phyloP scores from a whole-genome alignment of 768 basidiomycete species.

The Royoungia palumana region DNA sequence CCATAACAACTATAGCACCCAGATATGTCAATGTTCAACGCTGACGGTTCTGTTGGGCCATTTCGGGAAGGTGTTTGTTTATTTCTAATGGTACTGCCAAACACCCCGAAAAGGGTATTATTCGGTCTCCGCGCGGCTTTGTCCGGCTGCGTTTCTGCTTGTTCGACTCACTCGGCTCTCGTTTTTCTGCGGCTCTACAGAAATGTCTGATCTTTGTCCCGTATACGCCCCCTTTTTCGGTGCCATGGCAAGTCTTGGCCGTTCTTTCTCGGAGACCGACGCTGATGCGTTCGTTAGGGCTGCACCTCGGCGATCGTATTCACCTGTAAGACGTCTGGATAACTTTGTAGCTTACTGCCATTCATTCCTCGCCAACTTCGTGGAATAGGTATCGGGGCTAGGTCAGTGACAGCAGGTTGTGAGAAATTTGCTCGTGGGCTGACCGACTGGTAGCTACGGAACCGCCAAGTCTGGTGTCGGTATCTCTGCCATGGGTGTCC shows the following conservation, averaged over 20 bases:
- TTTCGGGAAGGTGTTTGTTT: constrained; percentile 26
- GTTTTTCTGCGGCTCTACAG: constrained; percentile 3
- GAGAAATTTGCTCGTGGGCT: not conserved
- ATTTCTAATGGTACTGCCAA: constrained; percentile 29
- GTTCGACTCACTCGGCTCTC: constrained; percentile 5
- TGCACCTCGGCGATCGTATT: constrained; percentile 97
- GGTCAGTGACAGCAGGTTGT: constrained; percentile 42
- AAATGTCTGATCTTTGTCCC: constrained; percentile 80
- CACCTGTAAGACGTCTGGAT: constrained; percentile 65
- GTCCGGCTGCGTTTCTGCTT: constrained; percentile 12
- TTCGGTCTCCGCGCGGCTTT: constrained; percentile 25
- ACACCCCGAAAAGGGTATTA: constrained; percentile 10
- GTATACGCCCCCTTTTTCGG: constrained; percentile 99
- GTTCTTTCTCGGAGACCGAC: not conserved
- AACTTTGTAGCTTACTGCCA: not conserved
- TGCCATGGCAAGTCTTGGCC: constrained; percentile 68
- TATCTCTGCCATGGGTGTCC: constrained; percentile 96
- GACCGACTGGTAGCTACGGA: constrained; percentile 69
- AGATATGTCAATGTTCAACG: too few species aligned
- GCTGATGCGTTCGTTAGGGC: constrained; percentile 51
- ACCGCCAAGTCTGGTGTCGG: constrained; percentile 99
- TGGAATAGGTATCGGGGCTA: constrained; percentile 76
- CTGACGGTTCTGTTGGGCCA: not conserved
- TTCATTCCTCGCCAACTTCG: not conserved
- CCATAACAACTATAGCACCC: constrained; percentile 35